Conservation (phyloP, 2,329 filamentous ascomycete species). For the Fusarium marasasianum region DNA sequence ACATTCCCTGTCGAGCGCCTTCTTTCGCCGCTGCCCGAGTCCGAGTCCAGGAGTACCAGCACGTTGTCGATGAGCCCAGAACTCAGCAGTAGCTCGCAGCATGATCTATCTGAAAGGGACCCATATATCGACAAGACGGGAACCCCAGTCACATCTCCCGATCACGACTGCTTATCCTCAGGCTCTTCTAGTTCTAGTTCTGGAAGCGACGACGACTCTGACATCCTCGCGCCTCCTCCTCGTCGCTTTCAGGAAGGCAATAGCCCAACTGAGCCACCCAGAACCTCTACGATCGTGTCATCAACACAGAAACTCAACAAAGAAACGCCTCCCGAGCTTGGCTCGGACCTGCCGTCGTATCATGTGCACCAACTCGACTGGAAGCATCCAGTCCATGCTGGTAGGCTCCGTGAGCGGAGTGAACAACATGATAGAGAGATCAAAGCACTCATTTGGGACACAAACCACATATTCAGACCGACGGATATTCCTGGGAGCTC, state of each 20-base stretch:
- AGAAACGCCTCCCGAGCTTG: not conserved
- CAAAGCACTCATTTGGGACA: constrained; percentile 8
- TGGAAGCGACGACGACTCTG: not conserved
- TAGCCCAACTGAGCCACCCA: not conserved
- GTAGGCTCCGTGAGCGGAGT: not conserved
- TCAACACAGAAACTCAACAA: not conserved
- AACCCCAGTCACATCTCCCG: not conserved
- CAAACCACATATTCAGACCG: not conserved
- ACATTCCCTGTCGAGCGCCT: not conserved
- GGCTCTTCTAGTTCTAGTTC: not conserved
- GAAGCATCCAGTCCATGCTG: not conserved
- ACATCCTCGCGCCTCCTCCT: not conserved
- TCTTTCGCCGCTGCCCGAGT: not conserved
- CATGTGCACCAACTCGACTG: constrained; percentile 10
- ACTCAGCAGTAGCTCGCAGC: not conserved
- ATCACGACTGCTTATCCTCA: not conserved
- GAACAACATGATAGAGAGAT: constrained; percentile 1
- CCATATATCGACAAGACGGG: not conserved
- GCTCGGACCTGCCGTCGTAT: not conserved
- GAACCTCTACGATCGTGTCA: too few species aligned
- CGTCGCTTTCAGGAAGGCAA: not conserved
- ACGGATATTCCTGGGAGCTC: not conserved
- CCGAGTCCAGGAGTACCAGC: not conserved
- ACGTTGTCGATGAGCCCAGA: not conserved
- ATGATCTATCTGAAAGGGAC: not conserved